Evolutionary conservation across 2,329 filamentous ascomycete species (phyloP).

Genomic region (Fusarium sp.): DNA sequence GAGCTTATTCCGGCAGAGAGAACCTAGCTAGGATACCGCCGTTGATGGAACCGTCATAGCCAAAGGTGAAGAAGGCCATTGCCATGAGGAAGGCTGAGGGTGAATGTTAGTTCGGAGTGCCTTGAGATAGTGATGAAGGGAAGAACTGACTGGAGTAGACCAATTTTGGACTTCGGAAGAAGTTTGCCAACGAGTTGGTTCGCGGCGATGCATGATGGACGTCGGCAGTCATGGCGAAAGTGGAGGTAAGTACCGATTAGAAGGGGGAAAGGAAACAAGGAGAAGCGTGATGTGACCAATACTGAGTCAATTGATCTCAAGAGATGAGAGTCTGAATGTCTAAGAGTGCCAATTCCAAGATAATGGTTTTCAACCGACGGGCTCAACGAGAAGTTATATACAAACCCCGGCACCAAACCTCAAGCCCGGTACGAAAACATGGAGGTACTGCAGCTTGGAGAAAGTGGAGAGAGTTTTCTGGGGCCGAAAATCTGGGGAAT

Average conservation of each 20-base stretch:
- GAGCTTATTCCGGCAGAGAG: no score
- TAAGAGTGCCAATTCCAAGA: background rate
- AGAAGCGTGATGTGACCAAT: background rate
- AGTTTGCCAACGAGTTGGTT: background rate
- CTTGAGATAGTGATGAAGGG: rapidly evolving
- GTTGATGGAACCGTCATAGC: background rate
- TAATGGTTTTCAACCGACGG: background rate
- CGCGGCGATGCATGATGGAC: background rate
- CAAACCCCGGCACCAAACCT: background rate
- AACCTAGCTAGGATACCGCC: background rate
- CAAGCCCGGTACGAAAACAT: background rate
- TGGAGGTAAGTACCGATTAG: background rate
- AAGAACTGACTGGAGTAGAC: background rate
- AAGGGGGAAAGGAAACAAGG: background rate
- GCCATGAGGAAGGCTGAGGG: background rate
- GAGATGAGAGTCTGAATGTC: no score
- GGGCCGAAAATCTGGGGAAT: background rate
- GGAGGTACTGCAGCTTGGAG: background rate
- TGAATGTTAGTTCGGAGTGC: rapidly evolving
- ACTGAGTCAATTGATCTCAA: background rate
- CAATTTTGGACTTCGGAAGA: background rate
- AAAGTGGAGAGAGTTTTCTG: background rate
- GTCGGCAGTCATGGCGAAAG: background rate
- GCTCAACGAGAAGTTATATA: background rate
- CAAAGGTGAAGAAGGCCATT: background rate